Evolutionary conservation across 495 filamentous ascomycete genomes (phyloP), one percentile per base, ranked within the genome.

Genomic region (Aspergillus indologenus): DNA sequence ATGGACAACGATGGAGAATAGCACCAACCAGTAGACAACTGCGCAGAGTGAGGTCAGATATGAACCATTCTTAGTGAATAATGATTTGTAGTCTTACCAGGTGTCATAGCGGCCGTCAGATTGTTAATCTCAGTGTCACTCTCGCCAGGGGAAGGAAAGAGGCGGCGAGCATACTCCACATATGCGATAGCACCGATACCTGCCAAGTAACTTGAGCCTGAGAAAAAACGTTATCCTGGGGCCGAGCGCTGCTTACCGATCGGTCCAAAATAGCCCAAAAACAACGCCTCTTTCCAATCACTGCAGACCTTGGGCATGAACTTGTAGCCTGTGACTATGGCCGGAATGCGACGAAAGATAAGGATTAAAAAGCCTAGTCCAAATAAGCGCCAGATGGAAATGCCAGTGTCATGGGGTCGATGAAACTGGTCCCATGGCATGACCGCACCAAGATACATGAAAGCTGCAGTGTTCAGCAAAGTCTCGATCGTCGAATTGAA

Each of bases 21-120:
- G 68, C 14, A 84, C 82, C 5, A 86, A 76, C 68, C 78, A 85
- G 63, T 84, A 85, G 5, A 85, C 83, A 7, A 83, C 79, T 70
- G 40, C 23, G 60, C 26, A 6, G 26, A 14, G 31, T 15, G 2
- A 18, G 44, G 64, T 57, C 51, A 58, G 56, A 54, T 14, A 23
- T 44, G 14, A 20, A 19, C 5, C 1, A 26, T 14, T 5, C 0
- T 19, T 20, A 8, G 12, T n/a, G 44, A 31, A 9, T 2, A 14
- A 14, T 12, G 11, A 14, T 18, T 5, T 47, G 59, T 3, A 12
- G 8, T 22, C 62, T 56, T 56, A 76, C 71, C 67, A 47, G 79
- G 80, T 15, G 70, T 63, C 68, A 85, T 81, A 31, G 73, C 75
- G 29, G 74, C 69, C 5, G 80, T 74, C 31, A 85, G 57, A 51